phyloP scores from a whole-genome alignment of 208 protist genomes.

The Trypanosoma lewisi region DNA sequence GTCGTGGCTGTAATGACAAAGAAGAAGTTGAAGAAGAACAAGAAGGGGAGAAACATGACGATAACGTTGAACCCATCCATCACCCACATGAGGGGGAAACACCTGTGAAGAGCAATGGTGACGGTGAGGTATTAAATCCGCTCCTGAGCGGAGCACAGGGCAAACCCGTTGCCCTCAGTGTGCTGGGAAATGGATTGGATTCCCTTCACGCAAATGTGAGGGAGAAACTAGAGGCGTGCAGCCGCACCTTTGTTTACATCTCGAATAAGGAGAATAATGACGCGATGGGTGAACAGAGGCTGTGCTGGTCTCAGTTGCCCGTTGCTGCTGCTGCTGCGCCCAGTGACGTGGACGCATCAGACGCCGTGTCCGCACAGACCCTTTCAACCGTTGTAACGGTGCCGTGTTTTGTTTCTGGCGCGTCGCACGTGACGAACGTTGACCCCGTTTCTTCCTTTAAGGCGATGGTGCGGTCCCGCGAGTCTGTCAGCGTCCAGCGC shows the following conservation, averaged over 20 bases:
- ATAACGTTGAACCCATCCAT: too few relatives aligned
- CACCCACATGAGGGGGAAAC: too few relatives aligned
- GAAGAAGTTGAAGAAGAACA: neutral
- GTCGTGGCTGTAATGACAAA: neutral
- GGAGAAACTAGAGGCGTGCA: conserved; percentile 32
- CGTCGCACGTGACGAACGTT: conserved; percentile 31
- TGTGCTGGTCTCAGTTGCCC: neutral
- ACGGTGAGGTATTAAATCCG: conserved; percentile 16
- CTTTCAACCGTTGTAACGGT: conserved; percentile 13
- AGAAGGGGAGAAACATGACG: too few relatives aligned
- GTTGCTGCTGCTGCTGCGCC: too few relatives aligned
- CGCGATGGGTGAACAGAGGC: neutral
- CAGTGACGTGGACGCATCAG: neutral
- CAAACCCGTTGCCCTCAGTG: conserved; percentile 43
- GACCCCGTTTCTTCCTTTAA: conserved; percentile 56
- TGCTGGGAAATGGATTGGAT: conserved; percentile 32
- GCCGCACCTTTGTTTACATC: conserved; percentile 43
- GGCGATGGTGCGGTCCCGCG: conserved; percentile 29
- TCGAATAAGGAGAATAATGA: conserved; percentile 2
- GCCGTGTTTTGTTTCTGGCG: conserved; percentile 1
- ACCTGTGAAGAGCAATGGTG: neutral
- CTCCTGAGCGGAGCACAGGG: conserved; percentile 31
- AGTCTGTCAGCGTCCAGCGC: conserved; percentile 39
- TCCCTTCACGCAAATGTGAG: conserved; percentile 15
- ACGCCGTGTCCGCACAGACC: neutral